phyloP scores from a whole-genome alignment of 805 yeast species.

The Candida caryicola region DNA sequence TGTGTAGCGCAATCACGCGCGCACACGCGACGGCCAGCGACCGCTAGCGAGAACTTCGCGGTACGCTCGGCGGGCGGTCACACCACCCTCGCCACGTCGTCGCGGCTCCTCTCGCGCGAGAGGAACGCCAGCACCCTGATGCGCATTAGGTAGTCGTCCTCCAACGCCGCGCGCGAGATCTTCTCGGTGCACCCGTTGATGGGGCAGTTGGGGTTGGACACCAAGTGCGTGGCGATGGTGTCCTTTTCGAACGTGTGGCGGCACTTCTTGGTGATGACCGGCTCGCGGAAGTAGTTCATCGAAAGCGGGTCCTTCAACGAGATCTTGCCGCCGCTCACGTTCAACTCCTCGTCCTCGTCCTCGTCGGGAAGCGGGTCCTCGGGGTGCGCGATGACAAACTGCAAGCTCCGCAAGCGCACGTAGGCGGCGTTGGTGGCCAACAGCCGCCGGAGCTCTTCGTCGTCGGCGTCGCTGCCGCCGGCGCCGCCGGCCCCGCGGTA shows the following conservation, averaged over 20 bases:
- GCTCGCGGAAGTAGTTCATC: constrained; percentile 46
- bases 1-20: too few relatives aligned
- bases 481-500: too few relatives aligned
- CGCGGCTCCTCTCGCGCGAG: constrained; percentile 15
- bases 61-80: constrained; percentile 4
- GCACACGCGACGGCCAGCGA: too few relatives aligned
- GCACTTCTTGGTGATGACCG: constrained; percentile 56
- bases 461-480: constrained; percentile 3
- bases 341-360: constrained; percentile 57
- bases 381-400: constrained; percentile 56
- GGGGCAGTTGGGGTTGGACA: constrained; percentile 47
- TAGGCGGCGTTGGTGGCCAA: constrained; percentile 13
- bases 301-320: constrained; percentile 69
- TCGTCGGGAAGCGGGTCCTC: constrained; percentile 57
- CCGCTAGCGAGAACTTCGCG: too few relatives aligned
- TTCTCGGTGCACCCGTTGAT: constrained; percentile 49
- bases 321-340: constrained; percentile 68
- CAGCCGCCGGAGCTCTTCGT: constrained; percentile 6
- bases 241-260: constrained; percentile 59
- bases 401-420: constrained; percentile 36
- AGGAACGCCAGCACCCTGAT: constrained; percentile 46
- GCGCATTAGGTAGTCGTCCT: constrained; percentile 52
- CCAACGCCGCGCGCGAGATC: constrained; percentile 35
- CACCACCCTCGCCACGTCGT: constrained; percentile 8
- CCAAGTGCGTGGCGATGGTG: constrained; percentile 37